phyloP scores from a whole-genome alignment of 176 grass and related monocot species.

The Cymbopogon citratus region DNA sequence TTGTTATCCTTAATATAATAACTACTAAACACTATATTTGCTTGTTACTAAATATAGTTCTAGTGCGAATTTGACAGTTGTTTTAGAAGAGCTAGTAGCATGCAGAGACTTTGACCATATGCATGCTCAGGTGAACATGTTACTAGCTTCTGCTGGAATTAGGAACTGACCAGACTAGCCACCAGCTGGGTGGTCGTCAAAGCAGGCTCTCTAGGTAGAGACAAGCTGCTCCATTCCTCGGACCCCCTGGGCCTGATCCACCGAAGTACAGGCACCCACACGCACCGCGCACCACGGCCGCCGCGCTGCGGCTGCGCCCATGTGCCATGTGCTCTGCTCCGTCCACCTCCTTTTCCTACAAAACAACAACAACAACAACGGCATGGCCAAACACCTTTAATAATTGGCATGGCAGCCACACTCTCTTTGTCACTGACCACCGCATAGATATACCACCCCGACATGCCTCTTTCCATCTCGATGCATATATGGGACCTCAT shows the following conservation, averaged over 20 bases:
- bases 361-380: conserved; percentile 15
- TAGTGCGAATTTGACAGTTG: too few relatives aligned
- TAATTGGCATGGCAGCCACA: conserved; percentile 32
- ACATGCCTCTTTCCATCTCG: neutral
- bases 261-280: conserved; percentile 30
- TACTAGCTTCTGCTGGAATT: neutral
- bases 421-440: conserved; percentile 32
- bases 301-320: neutral
- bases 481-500: neutral
- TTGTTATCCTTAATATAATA: too few relatives aligned
- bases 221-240: conserved; percentile 41
- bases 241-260: conserved; percentile 28
- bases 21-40: too few relatives aligned
- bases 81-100: neutral
- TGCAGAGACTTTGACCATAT: neutral
- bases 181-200: neutral
- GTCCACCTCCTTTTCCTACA: neutral
- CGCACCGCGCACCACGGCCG: neutral
- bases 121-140: neutral
- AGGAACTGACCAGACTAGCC: neutral
- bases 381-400: conserved; percentile 38
- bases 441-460: neutral
- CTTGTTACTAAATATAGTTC: too few relatives aligned
- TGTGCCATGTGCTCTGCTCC: neutral
- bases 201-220: conserved; percentile 19